Conservation (phyloP, 331 rosid genomes). For the Quercus lobata region DNA sequence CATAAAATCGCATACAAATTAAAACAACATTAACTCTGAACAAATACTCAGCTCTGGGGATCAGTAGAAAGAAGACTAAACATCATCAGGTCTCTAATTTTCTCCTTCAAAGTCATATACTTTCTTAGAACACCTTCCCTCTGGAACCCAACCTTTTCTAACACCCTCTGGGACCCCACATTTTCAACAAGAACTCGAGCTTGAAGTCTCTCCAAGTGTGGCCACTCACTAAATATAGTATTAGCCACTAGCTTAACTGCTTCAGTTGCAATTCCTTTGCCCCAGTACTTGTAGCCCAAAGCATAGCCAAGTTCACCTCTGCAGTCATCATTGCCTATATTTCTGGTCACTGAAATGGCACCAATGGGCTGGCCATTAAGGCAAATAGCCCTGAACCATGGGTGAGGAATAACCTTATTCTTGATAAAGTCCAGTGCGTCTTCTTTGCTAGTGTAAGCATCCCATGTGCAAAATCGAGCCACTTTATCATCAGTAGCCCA, state of each 20-base stretch:
- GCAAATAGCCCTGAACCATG: constrained; percentile 59
- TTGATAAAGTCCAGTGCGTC: constrained; percentile 37
- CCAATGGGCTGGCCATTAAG: constrained; percentile 50
- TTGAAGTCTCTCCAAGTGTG: constrained; percentile 61
- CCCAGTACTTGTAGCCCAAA: constrained; percentile 49
- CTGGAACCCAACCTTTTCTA: constrained; percentile 24
- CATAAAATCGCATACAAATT: neutral
- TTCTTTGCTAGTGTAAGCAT: constrained; percentile 43
- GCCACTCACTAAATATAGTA: constrained; percentile 36
- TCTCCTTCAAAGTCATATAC: constrained; percentile 13
- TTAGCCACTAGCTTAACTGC: constrained; percentile 45
- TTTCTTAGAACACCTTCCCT: too few species aligned
- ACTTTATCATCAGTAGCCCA: constrained; percentile 58
- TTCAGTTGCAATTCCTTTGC: constrained; percentile 52
- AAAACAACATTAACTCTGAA: neutral
- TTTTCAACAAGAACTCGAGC: constrained; percentile 66
- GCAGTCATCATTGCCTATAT: constrained; percentile 17
- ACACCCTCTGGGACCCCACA: constrained; percentile 51
- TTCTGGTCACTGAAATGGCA: constrained; percentile 18
- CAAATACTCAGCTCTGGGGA: neutral
- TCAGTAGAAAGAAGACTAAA: constrained; percentile 45
- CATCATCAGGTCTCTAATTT: constrained; percentile 39
- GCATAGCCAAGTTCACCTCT: constrained; percentile 20
- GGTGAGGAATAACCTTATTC: constrained; percentile 27
- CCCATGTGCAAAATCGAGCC: constrained; percentile 54